These are phyloP conservation scores for Phoenix dactylifera DNA, from an alignment of 176 grass and related monocot genomes.

Conservation along the genomic window DNA sequence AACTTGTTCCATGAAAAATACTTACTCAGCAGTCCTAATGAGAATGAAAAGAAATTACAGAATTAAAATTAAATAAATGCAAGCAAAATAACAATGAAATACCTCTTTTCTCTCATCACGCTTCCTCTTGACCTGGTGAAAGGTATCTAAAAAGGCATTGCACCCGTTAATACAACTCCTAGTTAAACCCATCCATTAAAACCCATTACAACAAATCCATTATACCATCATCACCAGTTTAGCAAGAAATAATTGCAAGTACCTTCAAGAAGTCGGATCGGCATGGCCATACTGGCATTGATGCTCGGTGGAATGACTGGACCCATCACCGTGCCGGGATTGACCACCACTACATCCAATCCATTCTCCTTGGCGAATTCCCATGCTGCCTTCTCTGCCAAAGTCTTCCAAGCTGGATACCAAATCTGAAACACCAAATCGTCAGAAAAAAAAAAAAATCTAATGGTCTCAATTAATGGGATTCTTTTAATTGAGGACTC, in stretches of 20 bases:
- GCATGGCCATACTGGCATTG: constrained; percentile 72
- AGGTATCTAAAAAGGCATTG: neutral
- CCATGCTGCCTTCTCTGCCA: constrained; percentile 89
- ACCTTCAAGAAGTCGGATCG: constrained; percentile 55
- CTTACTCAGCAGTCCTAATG: too few species aligned
- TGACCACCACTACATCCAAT: constrained; percentile 62
- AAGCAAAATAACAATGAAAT: too few species aligned
- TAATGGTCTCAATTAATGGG: neutral
- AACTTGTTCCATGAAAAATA: too few species aligned
- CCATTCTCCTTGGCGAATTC: constrained; percentile 79
- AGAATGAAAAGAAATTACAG: too few species aligned
- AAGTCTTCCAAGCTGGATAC: constrained; percentile 78
- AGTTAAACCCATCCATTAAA: too few species aligned
- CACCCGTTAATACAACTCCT: neutral
- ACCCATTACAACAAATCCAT: too few species aligned
- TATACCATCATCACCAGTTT: too few species aligned
- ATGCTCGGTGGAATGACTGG: constrained; percentile 54
- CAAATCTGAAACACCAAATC: constrained; percentile 38
- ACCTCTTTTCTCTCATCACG: too few species aligned
- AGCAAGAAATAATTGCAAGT: neutral
- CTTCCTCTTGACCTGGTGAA: too few species aligned
- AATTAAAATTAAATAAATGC: too few species aligned
- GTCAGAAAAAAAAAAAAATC: neutral
- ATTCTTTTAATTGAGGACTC: constrained; percentile 3
- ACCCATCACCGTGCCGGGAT: constrained; percentile 67